Evolutionary conservation across 768 basidiomycete genomes (phyloP), one percentile per base, ranked within the genome.

Genomic region (Tubosaeta sp.): DNA sequence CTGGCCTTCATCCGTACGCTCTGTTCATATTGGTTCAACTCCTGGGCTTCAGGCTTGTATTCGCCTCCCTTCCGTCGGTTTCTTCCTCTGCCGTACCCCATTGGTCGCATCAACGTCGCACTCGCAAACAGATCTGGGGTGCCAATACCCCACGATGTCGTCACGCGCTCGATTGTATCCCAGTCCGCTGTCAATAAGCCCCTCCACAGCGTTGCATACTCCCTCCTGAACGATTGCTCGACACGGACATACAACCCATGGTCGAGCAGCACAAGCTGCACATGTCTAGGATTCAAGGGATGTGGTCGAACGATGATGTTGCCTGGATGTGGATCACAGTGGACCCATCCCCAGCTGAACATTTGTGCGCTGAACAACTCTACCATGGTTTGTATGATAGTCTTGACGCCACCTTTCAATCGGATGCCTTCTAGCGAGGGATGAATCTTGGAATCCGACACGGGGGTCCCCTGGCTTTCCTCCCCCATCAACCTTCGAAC

Each of bases 301-400:
- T 64, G 54, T 1, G 80, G 81, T 8, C 78, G 88, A 59, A 86
- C 80, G 68, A 82, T 81, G 52, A 94, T 78, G 67, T 95, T 91
- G 10, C 88, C 87, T 3, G 85, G 84, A 56, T 88, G 82, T 0
- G 81, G 82, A 50, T 84, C 82, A 62, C 91, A 91, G 66, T 90
- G 85, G 4, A 93, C 86, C 77, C 84, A 93, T 11, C 93, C 92
- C 88, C 88, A 96, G 52, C 79, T 79, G 66, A 96, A 97, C 69
- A 94, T 94, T 73, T 83, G 91, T 3, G 87, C 90, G 27, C 86
- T 86, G 73, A 94, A 94, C 2, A 92, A 74, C 54, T 90, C 86
- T 32, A 93, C 83, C 78, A 92, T 91, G 19, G 84, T 83, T 53
- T 88, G 82, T 90, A 96, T 92, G 49, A 90, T 75, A 29, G 77